Conservation (phyloP, 805 yeast species). For the Yarrowia sp. region DNA sequence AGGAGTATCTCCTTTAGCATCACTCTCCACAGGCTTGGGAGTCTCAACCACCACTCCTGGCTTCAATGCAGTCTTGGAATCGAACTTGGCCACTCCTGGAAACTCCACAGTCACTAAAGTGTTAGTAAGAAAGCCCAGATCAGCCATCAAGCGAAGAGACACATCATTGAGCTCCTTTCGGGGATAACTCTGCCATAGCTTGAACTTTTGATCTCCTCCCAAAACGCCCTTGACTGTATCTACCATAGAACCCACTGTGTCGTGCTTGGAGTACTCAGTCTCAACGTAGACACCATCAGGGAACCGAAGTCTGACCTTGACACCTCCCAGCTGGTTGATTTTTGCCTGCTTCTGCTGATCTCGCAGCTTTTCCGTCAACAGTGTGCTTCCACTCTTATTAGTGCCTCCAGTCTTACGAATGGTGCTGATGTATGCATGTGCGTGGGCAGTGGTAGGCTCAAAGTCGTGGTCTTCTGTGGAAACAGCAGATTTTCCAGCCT, state of each 20-base stretch:
- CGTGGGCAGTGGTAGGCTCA: slow-evolving; percentile 14
- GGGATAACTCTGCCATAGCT: slow-evolving; percentile 10
- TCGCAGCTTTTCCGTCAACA: slow-evolving; percentile 2
- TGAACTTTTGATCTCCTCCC: neutral
- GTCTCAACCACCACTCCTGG: slow-evolving; percentile 7
- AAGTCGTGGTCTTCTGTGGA: neutral
- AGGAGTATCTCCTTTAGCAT: neutral
- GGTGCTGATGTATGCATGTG: slow-evolving; percentile 3
- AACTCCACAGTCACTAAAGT: slow-evolving; percentile 15
- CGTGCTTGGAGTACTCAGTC: neutral
- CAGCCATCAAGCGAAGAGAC: slow-evolving; percentile 1
- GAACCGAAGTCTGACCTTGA: slow-evolving; percentile 7
- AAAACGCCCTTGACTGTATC: neutral
- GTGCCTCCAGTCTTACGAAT: slow-evolving; percentile 6
- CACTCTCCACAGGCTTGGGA: slow-evolving; percentile 1
- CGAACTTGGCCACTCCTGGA: neutral
- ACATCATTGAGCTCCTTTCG: neutral
- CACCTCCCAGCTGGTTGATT: slow-evolving; percentile 12
- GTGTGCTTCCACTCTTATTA: neutral
- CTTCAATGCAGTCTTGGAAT: neutral
- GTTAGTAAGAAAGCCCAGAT: neutral
- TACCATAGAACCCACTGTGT: neutral
- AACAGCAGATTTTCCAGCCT: neutral
- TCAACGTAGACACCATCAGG: slow-evolving; percentile 16
- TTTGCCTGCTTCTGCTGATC: neutral